phyloP scores from a whole-genome alignment of 805 yeast species.

The Kregervanrija pseudodelftensis region DNA sequence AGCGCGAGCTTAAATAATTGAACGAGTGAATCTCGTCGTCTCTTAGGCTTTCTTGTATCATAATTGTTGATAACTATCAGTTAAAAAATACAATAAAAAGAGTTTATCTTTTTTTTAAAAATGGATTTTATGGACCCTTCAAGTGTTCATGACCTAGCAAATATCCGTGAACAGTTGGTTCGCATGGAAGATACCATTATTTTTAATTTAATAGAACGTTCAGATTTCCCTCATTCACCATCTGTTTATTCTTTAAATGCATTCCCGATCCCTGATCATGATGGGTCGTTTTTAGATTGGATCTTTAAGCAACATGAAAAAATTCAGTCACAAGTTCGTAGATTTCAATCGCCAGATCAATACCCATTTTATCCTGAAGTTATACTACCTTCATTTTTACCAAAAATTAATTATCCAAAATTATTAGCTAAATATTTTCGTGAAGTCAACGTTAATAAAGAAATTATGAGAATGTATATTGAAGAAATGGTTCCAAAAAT shows the following conservation, averaged over 20 bases:
- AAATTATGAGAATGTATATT: conserved; percentile 63
- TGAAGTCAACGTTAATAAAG: conserved; percentile 68
- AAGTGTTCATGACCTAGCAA: conserved; percentile 69
- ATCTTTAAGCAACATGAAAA: conserved; percentile 67
- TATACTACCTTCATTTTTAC: conserved; percentile 62
- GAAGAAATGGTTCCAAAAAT: conserved; percentile 69
- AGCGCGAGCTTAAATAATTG: no score
- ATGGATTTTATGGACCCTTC: conserved; percentile 87
- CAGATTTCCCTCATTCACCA: conserved; percentile 74
- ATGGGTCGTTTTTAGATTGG: conserved; percentile 85
- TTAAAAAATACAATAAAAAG: no score
- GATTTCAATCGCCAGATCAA: conserved; percentile 94
- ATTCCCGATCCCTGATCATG: conserved; percentile 54
- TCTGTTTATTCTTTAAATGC: conserved; percentile 61
- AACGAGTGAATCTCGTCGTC: no score
- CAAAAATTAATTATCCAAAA: conserved; percentile 71
- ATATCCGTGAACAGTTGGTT: conserved; percentile 77
- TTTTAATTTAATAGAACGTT: conserved; percentile 86
- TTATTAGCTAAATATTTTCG: conserved; percentile 68
- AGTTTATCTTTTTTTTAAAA: neutral
- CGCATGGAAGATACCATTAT: conserved; percentile 96
- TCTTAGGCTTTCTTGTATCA: no score
- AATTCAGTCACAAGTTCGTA: conserved; percentile 70
- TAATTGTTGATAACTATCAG: no score
- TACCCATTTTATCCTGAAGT: conserved; percentile 76